Base-by-base conservation (phyloP, 2,329 filamentous ascomycete genomes). In the Fusarium cicatricum region DNA sequence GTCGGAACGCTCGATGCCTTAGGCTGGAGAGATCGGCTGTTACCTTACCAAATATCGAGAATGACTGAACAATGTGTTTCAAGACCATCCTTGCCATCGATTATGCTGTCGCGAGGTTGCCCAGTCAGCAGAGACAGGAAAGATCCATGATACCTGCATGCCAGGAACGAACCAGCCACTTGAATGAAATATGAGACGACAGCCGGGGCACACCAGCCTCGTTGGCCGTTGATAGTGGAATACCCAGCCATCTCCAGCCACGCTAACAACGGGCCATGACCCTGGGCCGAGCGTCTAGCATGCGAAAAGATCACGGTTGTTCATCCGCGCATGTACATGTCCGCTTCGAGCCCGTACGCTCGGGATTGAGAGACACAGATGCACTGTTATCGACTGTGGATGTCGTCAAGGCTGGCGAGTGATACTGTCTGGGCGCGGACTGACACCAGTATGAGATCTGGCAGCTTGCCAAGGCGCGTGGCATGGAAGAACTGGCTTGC, bases 401-500 rank as follows among this genome's bases (percentile, higher is more conserved):
- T 34, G 38, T 49, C 23, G 41, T 54, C 47, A 64, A 52, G 58
- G 58, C 46, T 57, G 58, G 58, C 48, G 43, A 52, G 53, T 62
- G 42, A 58, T 40, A 60, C 46, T 34, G 41, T 28, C 52, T 50
- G 31, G 48, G 32, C 17, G 43, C 26, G 32, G 48, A 31, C 47
- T 21, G 51, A 40, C 23, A 43, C 40, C 42, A 50, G 52, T 33
- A 54, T 39, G 21, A 55, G 52, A 64, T 62, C 58, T 54, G 58
- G 54, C 50, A 64, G 52, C 48, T 49, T 34, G 46, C 49, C 37
- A 33, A 39, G 45, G 44, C 46, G 46, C 45, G 50, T 63, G 52
- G 44, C 56, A 52, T 45, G 49, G 46, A 43, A 21, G 37, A 52
- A 50, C 39, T 55, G 52, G 46, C 32, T 52, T 47, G 34, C 34